Percentiles rank a stretch among this genome's conserved stretches.
Conservation (phyloP, 192 early-diverging fungal genomes). For the Backusella australiensis region DNA sequence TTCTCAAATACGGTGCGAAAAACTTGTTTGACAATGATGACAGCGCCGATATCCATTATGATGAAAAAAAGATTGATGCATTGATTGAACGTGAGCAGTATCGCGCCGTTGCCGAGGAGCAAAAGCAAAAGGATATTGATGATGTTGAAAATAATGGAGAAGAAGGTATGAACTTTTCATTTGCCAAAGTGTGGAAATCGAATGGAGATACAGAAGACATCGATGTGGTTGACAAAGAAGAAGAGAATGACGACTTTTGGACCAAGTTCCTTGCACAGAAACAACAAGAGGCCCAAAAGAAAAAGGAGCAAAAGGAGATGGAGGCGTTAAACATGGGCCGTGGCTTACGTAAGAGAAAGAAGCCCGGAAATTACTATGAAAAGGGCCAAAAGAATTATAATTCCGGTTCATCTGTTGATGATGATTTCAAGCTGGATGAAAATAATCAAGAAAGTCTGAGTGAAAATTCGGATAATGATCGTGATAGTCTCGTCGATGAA, state of each 20-base stretch:
- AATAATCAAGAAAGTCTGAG: neutral
- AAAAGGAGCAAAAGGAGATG: neutral
- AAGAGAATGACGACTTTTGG: slow-evolving; percentile 31
- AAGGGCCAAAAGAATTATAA: neutral
- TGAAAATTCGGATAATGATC: neutral
- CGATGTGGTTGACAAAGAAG: neutral
- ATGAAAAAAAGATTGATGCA: slow-evolving; percentile 55
- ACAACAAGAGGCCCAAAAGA: neutral
- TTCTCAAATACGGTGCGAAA: slow-evolving; percentile 68
- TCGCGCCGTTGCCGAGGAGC: neutral
- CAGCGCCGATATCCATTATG: slow-evolving; percentile 48
- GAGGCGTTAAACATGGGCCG: slow-evolving; percentile 4
- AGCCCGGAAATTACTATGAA: neutral
- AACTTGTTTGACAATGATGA: slow-evolving; percentile 61
- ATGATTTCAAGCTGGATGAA: neutral
- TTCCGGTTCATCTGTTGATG: neutral
- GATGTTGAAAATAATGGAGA: neutral
- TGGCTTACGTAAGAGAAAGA: slow-evolving; percentile 29
- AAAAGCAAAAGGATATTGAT: neutral
- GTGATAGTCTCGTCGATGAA: neutral
- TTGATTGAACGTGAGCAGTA: slow-evolving; percentile 50
- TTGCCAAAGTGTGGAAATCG: slow-evolving; percentile 15
- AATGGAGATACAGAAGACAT: slow-evolving; percentile 37
- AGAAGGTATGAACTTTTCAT: slow-evolving; percentile 8
- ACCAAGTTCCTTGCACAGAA: slow-evolving; percentile 24